Conservation (phyloP, 2,329 filamentous ascomycete species). For the Capronia epimyces region DNA sequence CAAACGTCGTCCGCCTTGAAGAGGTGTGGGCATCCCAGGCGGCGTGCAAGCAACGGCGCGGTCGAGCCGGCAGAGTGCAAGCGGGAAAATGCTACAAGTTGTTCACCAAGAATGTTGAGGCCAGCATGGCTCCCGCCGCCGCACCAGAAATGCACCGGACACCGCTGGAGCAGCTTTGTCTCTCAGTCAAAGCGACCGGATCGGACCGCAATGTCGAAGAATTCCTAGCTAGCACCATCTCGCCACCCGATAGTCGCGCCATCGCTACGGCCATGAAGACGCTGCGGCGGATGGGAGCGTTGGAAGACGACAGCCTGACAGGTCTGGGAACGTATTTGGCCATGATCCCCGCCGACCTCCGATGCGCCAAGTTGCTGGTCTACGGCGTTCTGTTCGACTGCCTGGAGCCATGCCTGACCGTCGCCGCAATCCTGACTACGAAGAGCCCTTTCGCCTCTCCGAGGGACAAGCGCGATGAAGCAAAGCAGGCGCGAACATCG, state of each 20-base stretch:
- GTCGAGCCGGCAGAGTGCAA: slow-evolving; percentile 86
- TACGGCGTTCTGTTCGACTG: slow-evolving; percentile 93
- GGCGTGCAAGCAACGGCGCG: slow-evolving; percentile 88
- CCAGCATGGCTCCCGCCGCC: slow-evolving; percentile 76
- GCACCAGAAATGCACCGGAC: slow-evolving; percentile 92
- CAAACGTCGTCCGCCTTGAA: slow-evolving; percentile 88
- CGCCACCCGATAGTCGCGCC: slow-evolving; percentile 77
- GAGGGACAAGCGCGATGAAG: slow-evolving; percentile 73
- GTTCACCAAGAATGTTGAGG: slow-evolving; percentile 79
- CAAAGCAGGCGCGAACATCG: slow-evolving; percentile 65
- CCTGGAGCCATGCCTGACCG: slow-evolving; percentile 78
- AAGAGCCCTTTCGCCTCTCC: slow-evolving; percentile 82
- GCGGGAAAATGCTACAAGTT: slow-evolving; percentile 92
- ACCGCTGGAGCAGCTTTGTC: slow-evolving; percentile 85
- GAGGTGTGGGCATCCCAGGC: slow-evolving; percentile 94
- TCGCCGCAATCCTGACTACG: slow-evolving; percentile 79
- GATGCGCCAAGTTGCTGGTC: slow-evolving; percentile 90
- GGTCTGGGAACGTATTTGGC: slow-evolving; percentile 89
- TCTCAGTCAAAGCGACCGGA: slow-evolving; percentile 86
- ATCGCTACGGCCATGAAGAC: slow-evolving; percentile 79
- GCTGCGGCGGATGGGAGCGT: slow-evolving; percentile 76
- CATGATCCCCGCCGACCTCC: slow-evolving; percentile 87
- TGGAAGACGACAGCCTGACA: slow-evolving; percentile 75
- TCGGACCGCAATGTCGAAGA: slow-evolving; percentile 67
- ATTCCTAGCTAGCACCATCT: slow-evolving; percentile 81